These are phyloP conservation scores for Colletotrichum karsti DNA, from an alignment of 2,329 filamentous ascomycete genomes.

Conservation along the genomic window DNA sequence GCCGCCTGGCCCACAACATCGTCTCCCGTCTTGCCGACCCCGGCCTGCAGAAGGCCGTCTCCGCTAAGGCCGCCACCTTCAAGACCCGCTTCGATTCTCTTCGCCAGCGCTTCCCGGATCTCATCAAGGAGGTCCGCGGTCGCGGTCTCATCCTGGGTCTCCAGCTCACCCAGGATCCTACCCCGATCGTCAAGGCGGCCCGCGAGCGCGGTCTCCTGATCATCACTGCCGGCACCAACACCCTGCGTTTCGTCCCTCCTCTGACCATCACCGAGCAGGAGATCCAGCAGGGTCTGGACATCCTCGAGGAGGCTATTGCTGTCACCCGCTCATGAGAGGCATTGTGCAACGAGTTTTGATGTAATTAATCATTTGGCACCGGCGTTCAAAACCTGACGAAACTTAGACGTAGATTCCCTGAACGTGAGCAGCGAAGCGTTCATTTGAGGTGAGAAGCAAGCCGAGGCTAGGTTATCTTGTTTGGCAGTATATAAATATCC, in stretches of 20 bases:
- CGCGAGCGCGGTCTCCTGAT: slow-evolving; percentile 87
- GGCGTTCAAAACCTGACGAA: slow-evolving; percentile 20
- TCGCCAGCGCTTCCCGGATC: slow-evolving; percentile 64
- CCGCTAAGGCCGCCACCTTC: slow-evolving; percentile 68
- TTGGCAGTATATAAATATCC: neutral
- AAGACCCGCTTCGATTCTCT: slow-evolving; percentile 56
- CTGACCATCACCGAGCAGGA: slow-evolving; percentile 82
- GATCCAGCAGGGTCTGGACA: slow-evolving; percentile 79
- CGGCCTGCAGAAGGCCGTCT: slow-evolving; percentile 74
- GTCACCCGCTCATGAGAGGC: slow-evolving; percentile 43
- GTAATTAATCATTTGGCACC: slow-evolving; percentile 15
- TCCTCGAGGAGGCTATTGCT: slow-evolving; percentile 74
- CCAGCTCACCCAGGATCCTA: slow-evolving; percentile 79
- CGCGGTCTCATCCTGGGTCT: slow-evolving; percentile 86
- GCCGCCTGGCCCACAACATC: slow-evolving; percentile 85
- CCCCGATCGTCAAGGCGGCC: slow-evolving; percentile 81
- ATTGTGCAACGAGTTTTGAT: neutral
- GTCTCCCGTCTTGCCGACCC: slow-evolving; percentile 78
- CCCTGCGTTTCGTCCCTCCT: slow-evolving; percentile 89
- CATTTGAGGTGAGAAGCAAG: neutral
- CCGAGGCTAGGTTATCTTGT: neutral
- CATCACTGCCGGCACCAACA: slow-evolving; percentile 94
- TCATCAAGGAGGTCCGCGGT: slow-evolving; percentile 83
- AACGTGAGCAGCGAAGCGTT: slow-evolving; percentile 5
- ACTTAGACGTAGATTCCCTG: slow-evolving; percentile 18